Percentiles rank a stretch among this genome's conserved stretches.
These are phyloP conservation scores for Tetracentron sinense DNA, from an alignment of 164 flowering plant species.

Conservation along the genomic window DNA sequence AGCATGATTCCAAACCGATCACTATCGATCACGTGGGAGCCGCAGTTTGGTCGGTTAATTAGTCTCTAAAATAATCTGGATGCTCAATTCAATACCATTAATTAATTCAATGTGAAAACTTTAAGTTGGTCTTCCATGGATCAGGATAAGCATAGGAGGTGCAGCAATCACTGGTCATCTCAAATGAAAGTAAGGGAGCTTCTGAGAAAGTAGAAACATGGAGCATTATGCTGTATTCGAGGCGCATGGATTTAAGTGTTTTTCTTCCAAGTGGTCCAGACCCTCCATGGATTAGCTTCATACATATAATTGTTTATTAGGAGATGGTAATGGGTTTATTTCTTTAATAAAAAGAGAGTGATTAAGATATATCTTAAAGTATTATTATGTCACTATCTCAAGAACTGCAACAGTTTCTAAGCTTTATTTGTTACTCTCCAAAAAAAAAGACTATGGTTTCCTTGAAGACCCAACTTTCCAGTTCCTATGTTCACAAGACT, in stretches of 20 bases:
- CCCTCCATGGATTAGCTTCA: conserved; percentile 27
- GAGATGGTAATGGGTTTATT: conserved; percentile 37
- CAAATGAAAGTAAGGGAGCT: conserved; percentile 27
- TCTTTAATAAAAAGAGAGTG: conserved; percentile 30
- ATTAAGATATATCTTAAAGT: conserved; percentile 36
- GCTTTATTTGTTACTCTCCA: conserved; percentile 9
- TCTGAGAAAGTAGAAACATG: conserved; percentile 38
- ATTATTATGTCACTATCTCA: conserved; percentile 14
- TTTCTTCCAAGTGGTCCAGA: conserved; percentile 39
- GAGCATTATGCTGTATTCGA: conserved; percentile 22
- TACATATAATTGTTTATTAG: conserved; percentile 25
- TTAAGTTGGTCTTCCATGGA: background rate
- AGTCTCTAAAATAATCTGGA: too few relatives aligned
- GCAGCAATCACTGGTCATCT: conserved; percentile 28
- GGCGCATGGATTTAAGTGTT: conserved; percentile 44
- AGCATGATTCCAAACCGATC: background rate
- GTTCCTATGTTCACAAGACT: conserved; percentile 22
- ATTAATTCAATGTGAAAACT: too few relatives aligned
- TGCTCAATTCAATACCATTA: too few relatives aligned
- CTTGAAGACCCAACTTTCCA: conserved; percentile 10
- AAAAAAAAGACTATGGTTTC: conserved; percentile 29
- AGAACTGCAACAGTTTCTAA: conserved; percentile 11
- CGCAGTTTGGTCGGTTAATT: too few relatives aligned
- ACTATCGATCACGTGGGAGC: too few relatives aligned
- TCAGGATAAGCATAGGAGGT: background rate